Percentiles rank a stretch among this genome's conserved stretches.
These are phyloP conservation scores for Toxoplasma gondii DNA, from an alignment of 169 alveolate genomes.

Conservation along the genomic window DNA sequence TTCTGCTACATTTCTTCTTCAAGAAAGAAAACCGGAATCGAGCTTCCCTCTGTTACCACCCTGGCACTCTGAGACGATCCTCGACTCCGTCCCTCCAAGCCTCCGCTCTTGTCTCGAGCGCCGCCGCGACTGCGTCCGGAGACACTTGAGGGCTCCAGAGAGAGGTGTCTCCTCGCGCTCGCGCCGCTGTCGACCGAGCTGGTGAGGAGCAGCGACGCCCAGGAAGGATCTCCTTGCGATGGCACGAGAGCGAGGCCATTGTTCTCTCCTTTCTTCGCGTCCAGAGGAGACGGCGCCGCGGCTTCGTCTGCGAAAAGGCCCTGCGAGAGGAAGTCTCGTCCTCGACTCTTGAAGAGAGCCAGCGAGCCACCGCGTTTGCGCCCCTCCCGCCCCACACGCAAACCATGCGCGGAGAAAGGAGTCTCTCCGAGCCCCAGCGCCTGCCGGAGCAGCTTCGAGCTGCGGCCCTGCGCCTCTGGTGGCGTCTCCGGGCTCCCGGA, in stretches of 20 bases:
- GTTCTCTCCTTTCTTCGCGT: neutral
- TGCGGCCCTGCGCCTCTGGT: neutral
- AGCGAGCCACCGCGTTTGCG: neutral
- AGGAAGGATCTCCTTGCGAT: neutral
- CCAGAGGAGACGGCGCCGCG: neutral
- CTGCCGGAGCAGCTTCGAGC: neutral
- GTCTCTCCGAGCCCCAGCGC: neutral
- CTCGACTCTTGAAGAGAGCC: neutral
- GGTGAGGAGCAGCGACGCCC: neutral
- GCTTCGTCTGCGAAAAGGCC: neutral
- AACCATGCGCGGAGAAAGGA: neutral
- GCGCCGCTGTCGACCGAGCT: neutral
- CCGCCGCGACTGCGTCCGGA: neutral
- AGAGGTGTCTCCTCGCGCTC: neutral
- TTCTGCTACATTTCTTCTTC: neutral
- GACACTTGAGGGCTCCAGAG: neutral
- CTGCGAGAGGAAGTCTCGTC: neutral
- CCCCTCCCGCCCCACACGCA: neutral
- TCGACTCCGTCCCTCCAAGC: neutral
- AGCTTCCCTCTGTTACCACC: neutral
- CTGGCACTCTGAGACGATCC: neutral
- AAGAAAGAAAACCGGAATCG: neutral
- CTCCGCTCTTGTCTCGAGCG: neutral
- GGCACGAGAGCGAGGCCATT: neutral
- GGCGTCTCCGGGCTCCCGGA: neutral